These are phyloP conservation scores for Typha latifolia DNA, from an alignment of 176 grass and related monocot species.

Conservation along the genomic window DNA sequence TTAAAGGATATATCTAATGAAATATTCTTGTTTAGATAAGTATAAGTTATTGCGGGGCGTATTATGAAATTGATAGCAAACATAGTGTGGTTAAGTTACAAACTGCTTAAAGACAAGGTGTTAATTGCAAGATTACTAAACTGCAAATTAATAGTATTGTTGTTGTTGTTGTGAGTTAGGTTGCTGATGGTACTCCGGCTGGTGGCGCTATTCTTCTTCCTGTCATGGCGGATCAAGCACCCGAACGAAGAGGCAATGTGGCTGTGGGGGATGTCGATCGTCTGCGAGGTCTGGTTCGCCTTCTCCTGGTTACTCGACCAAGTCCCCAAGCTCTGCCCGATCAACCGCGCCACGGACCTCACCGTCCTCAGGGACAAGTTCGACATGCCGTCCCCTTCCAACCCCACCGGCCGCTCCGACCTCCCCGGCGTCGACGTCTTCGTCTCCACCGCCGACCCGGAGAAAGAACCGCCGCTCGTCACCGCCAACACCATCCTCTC, in stretches of 20 bases:
- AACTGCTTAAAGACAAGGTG: too few relatives aligned
- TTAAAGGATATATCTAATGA: too few relatives aligned
- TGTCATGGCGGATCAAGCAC: conserved; percentile 68
- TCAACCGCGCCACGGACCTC: conserved; percentile 75
- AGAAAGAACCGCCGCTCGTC: conserved; percentile 88
- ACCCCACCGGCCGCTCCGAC: conserved; percentile 75
- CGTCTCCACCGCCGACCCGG: conserved; percentile 90
- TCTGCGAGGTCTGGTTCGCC: conserved; percentile 98
- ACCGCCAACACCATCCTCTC: conserved; percentile 93
- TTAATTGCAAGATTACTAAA: too few relatives aligned
- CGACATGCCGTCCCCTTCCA: conserved; percentile 51
- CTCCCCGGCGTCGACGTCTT: conserved; percentile 84
- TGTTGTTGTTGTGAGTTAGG: not conserved
- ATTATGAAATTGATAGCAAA: too few relatives aligned
- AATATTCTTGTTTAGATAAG: too few relatives aligned
- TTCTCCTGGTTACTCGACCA: conserved; percentile 92
- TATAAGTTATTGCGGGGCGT: too few relatives aligned
- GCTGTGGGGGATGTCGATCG: conserved; percentile 96
- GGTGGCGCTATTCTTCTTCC: conserved; percentile 75
- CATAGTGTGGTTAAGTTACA: too few relatives aligned
- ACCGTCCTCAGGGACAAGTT: conserved; percentile 85
- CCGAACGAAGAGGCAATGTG: conserved; percentile 84
- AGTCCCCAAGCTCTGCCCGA: conserved; percentile 82
- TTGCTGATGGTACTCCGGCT: conserved; percentile 70
- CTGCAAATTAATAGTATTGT: too few relatives aligned